Percentiles rank a stretch among this genome's conserved stretches.
Evolutionary conservation across 257 asterid species (phyloP).

Genomic region (Thymus quinquecostatus): DNA sequence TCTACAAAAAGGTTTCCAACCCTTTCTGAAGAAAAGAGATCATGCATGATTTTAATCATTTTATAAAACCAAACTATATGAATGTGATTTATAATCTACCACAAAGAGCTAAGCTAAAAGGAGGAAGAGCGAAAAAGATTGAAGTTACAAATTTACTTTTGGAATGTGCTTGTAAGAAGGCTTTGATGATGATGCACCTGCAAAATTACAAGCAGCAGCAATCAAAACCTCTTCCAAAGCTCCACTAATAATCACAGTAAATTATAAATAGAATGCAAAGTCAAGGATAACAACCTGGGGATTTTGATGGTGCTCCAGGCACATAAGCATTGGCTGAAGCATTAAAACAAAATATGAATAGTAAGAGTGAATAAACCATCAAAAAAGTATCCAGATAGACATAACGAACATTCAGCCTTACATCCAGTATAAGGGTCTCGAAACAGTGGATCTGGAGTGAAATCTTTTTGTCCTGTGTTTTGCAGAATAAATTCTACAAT

Average conservation of each 20-base stretch:
- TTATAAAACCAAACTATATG: slow-evolving; percentile 21
- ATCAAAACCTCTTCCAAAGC: slow-evolving; percentile 18
- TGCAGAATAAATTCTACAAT: slow-evolving; percentile 89
- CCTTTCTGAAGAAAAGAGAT: slow-evolving; percentile 7
- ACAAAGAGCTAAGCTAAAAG: slow-evolving; percentile 19
- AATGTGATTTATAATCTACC: slow-evolving; percentile 20
- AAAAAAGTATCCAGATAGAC: slow-evolving; percentile 21
- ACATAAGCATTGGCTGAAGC: slow-evolving; percentile 89
- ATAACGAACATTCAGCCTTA: slow-evolving; percentile 42
- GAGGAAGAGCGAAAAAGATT: slow-evolving; percentile 9
- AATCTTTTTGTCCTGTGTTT: slow-evolving; percentile 78
- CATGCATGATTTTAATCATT: slow-evolving; percentile 14
- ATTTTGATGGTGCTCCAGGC: slow-evolving; percentile 83
- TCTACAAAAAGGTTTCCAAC: background rate
- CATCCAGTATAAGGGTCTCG: slow-evolving; percentile 97
- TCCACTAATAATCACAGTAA: slow-evolving; percentile 24
- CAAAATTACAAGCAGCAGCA: slow-evolving; percentile 42
- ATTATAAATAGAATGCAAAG: slow-evolving; percentile 22
- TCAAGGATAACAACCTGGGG: slow-evolving; percentile 47
- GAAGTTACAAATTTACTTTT: slow-evolving; percentile 52
- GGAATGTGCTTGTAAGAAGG: slow-evolving; percentile 95
- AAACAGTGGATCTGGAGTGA: slow-evolving; percentile 74
- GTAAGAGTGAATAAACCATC: slow-evolving; percentile 16
- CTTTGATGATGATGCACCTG: slow-evolving; percentile 45
- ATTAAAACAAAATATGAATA: slow-evolving; percentile 35